phyloP scores from a whole-genome alignment of 2,329 filamentous ascomycete genomes.

The Biscogniauxia sp. region DNA sequence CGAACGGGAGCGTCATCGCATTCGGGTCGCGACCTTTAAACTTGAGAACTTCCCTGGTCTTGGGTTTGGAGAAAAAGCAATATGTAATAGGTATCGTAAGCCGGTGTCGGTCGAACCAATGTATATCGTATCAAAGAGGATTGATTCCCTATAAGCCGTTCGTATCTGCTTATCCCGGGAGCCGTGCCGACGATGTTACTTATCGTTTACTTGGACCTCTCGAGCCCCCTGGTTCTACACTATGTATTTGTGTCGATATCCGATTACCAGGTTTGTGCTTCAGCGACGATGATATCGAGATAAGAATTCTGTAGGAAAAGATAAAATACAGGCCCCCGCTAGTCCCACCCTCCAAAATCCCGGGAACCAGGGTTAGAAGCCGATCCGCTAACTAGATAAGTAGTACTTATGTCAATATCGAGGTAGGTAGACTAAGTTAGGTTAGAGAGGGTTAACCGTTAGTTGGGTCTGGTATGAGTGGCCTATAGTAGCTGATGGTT shows the following conservation, averaged over 20 bases:
- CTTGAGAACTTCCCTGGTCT: not conserved
- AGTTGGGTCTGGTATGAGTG: no score
- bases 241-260: no score
- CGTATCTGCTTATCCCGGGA: not conserved
- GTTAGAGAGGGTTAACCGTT: not conserved
- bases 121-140: no score
- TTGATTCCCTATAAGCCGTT: not conserved
- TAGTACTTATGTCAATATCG: no score
- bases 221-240: no score
- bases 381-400: not conserved
- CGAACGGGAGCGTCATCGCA: not conserved
- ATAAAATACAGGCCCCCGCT: not conserved
- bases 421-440: not conserved
- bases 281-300: not conserved
- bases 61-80: no score
- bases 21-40: not conserved
- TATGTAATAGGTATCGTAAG: no score
- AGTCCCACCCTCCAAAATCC: not conserved
- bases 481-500: not conserved
- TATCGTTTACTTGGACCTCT: not conserved
- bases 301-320: not conserved
- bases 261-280: no score
- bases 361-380: not conserved
- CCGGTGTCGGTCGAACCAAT: not conserved
- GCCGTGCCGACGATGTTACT: not conserved